Conservation (phyloP, 2,329 filamentous ascomycete genomes). For the Nemania serpens region DNA sequence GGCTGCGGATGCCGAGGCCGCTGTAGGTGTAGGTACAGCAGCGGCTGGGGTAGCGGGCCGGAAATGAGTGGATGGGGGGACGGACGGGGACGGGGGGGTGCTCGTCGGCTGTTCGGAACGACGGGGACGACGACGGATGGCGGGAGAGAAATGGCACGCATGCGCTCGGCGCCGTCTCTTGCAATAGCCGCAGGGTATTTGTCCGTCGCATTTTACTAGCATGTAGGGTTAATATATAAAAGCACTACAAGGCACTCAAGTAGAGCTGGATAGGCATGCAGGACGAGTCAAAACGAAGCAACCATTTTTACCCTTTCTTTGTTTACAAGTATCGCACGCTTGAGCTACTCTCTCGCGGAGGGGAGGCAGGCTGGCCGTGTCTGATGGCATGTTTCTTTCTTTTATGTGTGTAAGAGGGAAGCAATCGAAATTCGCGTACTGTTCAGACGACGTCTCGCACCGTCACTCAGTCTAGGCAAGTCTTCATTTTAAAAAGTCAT, state of each 20-base stretch:
- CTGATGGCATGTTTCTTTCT: conserved; percentile 17
- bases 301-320: conserved; percentile 48
- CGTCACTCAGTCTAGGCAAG: too few relatives aligned
- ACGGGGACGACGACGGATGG: conserved; percentile 46
- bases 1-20: neutral
- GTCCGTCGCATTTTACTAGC: conserved; percentile 57
- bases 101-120: conserved; percentile 34
- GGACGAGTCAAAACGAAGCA: too few relatives aligned
- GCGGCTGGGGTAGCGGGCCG: conserved; percentile 1
- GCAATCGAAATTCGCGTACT: too few relatives aligned
- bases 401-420: neutral
- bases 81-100: conserved; percentile 20
- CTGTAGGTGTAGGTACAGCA: conserved; percentile 2
- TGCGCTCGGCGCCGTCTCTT: conserved; percentile 48
- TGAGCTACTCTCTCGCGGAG: conserved; percentile 52
- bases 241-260: too few relatives aligned
- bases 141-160: conserved; percentile 54
- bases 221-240: neutral
- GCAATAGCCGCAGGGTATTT: conserved; percentile 58
- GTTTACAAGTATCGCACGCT: conserved; percentile 60
- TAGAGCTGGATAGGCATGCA: too few relatives aligned
- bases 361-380: conserved; percentile 24
- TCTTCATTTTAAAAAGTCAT: neutral
- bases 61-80: conserved; percentile 1
- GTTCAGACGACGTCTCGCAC: too few relatives aligned